Percentiles rank a stretch among this genome's conserved stretches.
phyloP scores from a whole-genome alignment of 495 filamentous ascomycete species.

The Usnea hakonensis region DNA sequence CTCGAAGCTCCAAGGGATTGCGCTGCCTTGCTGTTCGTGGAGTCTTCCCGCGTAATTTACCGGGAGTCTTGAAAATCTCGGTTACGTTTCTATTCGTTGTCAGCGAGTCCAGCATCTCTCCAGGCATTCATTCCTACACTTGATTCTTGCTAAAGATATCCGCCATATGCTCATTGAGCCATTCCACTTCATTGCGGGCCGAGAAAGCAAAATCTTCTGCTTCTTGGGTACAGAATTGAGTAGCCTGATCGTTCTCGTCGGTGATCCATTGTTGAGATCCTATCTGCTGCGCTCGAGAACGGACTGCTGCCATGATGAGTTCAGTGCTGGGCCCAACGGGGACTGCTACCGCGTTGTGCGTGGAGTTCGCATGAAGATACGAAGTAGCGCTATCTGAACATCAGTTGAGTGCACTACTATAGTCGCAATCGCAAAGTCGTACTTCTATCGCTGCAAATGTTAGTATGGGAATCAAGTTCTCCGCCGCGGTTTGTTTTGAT shows the following conservation, averaged over 20 bases:
- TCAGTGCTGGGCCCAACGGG: not conserved
- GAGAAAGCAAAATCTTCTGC: slow-evolving; percentile 84
- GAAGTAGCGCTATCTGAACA: not conserved
- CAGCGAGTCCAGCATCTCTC: not conserved
- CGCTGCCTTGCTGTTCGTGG: slow-evolving; percentile 73
- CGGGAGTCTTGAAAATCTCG: slow-evolving; percentile 93
- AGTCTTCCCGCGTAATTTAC: slow-evolving; percentile 88
- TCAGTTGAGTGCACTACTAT: not conserved
- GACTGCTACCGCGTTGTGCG: not conserved
- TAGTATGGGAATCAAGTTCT: slow-evolving; percentile 6
- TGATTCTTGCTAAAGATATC: slow-evolving; percentile 84
- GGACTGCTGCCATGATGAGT: slow-evolving; percentile 38
- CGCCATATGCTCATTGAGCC: slow-evolving; percentile 95
- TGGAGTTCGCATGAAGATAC: not conserved
- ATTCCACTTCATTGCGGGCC: slow-evolving; percentile 83
- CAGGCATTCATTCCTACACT: slow-evolving; percentile 29
- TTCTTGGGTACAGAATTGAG: slow-evolving; percentile 59
- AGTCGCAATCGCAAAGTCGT: not conserved
- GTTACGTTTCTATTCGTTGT: slow-evolving; percentile 51
- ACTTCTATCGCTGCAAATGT: not conserved
- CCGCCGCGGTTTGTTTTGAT: slow-evolving; percentile 9
- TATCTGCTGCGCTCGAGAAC: slow-evolving; percentile 45
- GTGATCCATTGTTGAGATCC: slow-evolving; percentile 63
- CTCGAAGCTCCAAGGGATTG: slow-evolving; percentile 54
- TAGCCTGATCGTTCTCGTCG: slow-evolving; percentile 57